Conservation (phyloP, 2,329 filamentous ascomycete genomes). For the Chaetomiaceae sp. region DNA sequence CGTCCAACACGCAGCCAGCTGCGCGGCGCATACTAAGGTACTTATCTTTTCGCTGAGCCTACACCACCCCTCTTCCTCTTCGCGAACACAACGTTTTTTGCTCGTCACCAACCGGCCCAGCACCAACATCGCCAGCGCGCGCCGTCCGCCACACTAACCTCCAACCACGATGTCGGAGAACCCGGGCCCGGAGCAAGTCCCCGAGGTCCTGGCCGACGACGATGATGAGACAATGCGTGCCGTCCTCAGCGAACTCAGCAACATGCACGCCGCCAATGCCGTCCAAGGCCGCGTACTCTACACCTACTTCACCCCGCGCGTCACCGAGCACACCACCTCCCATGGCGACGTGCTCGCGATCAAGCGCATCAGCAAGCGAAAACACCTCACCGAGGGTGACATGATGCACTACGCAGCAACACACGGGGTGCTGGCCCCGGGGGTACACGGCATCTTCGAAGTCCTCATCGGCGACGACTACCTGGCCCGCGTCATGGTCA, state of each 20-base stretch:
- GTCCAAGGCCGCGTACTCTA: constrained; percentile 15
- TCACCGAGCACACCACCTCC: constrained; percentile 12
- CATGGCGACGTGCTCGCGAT: neutral
- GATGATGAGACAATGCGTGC: neutral
- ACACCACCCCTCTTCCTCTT: too few species aligned
- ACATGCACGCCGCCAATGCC: constrained; percentile 23
- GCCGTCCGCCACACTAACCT: too few species aligned
- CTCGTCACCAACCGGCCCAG: too few species aligned
- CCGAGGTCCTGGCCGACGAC: too few species aligned
- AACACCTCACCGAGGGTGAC: constrained; percentile 12
- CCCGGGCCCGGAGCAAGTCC: too few species aligned
- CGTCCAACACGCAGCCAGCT: too few species aligned
- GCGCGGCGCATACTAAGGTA: too few species aligned
- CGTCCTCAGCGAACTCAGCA: neutral
- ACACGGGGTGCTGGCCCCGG: constrained; percentile 10
- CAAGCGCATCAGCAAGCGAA: neutral
- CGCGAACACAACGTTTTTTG: too few species aligned
- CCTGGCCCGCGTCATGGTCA: constrained; percentile 3
- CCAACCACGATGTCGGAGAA: too few species aligned
- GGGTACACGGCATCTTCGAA: neutral
- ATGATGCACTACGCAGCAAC: constrained; percentile 16
- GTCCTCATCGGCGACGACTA: too few species aligned
- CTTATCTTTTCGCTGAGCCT: too few species aligned
- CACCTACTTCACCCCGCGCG: constrained; percentile 13
- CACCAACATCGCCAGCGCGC: too few species aligned